Conservation (phyloP, 345 rosid genomes). For the Turnera subulata region DNA sequence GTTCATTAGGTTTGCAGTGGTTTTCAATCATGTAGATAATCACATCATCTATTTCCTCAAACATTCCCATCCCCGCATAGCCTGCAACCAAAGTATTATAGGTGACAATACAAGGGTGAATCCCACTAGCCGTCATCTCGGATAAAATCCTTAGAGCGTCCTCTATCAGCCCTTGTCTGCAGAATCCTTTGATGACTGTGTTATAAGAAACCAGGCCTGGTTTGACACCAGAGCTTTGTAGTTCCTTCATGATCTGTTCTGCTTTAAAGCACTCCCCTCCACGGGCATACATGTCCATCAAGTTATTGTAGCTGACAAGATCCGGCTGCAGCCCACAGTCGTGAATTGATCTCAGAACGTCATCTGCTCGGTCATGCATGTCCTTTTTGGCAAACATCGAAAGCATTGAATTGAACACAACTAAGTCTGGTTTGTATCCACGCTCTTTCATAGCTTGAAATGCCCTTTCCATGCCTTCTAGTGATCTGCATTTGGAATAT, state of each 20-base stretch:
- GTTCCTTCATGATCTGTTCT: slow-evolving; percentile 60
- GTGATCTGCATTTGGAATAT: slow-evolving; percentile 61
- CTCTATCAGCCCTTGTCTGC: slow-evolving; percentile 77
- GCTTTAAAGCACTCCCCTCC: slow-evolving; percentile 83
- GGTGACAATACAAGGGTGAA: slow-evolving; percentile 79
- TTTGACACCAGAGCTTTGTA: slow-evolving; percentile 39
- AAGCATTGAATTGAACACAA: slow-evolving; percentile 72
- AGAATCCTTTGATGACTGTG: slow-evolving; percentile 90
- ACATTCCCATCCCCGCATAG: slow-evolving; percentile 63
- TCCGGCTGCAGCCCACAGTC: slow-evolving; percentile 66
- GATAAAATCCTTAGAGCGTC: slow-evolving; percentile 72
- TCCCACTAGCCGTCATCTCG: slow-evolving; percentile 63
- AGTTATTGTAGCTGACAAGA: slow-evolving; percentile 78
- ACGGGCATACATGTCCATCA: slow-evolving; percentile 90
- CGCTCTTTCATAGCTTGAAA: slow-evolving; percentile 48
- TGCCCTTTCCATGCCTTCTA: slow-evolving; percentile 65
- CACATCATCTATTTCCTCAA: slow-evolving; percentile 59
- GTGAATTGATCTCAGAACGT: slow-evolving; percentile 46
- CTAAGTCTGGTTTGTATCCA: slow-evolving; percentile 81
- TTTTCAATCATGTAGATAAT: slow-evolving; percentile 67
- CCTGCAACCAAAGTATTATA: slow-evolving; percentile 78
- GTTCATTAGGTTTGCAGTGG: slow-evolving; percentile 63
- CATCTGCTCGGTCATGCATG: slow-evolving; percentile 54
- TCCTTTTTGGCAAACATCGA: slow-evolving; percentile 66
- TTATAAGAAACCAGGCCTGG: slow-evolving; percentile 84